Base-by-base conservation (phyloP, 768 basidiomycete genomes). In the Mycena galopus region DNA sequence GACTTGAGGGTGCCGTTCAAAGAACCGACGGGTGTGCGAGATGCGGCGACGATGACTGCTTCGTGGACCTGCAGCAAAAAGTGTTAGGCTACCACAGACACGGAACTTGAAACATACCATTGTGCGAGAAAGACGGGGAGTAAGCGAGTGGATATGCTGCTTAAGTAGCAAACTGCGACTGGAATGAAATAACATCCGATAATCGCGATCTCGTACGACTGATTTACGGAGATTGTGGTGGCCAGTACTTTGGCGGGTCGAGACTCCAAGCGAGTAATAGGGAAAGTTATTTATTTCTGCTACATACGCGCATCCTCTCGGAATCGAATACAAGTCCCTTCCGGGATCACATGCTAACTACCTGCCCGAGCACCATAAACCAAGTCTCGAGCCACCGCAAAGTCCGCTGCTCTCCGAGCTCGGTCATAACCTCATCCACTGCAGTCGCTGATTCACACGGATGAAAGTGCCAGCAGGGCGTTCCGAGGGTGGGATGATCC, bases 11-110 rank as follows among this genome's bases (percentile, higher is more conserved):
- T 79, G 62, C 98, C 98, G 78, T 97, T 95, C 81, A 99, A 88
- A 51, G 96, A 95, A 53, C 95, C 97, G 73, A 97, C 94, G 53
- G 98, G 96, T 16, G 98, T 99, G 75, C 98, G 92, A 65, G 94
- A 92, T 32, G 96, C 97, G 77, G 95, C 91, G 77, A 98, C 94
- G 85, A 98, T 97, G 85, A 96, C 95, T 71, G 91, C 93, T 92
- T 96, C 93, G 85, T 92, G 89, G 67, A 89, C 82, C 84, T 85
- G 73, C 27, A 68, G 53, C n/a, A 47, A 9, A 47, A 47, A 21
- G n/a, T 6, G 11, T n/a, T 64, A 51, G 27, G 56, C 66, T 23
- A 11, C 12, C 21, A 30, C 17, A 27, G 23, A 53, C 17, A 23
- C 51, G n/a, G 56, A 51, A 47, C 0, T 25, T 1, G 44, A 14